Percentiles rank a stretch among this genome's conserved stretches.
These are phyloP conservation scores for Oenanthe javanica DNA, from an alignment of 140 eudicot genomes.

Conservation along the genomic window DNA sequence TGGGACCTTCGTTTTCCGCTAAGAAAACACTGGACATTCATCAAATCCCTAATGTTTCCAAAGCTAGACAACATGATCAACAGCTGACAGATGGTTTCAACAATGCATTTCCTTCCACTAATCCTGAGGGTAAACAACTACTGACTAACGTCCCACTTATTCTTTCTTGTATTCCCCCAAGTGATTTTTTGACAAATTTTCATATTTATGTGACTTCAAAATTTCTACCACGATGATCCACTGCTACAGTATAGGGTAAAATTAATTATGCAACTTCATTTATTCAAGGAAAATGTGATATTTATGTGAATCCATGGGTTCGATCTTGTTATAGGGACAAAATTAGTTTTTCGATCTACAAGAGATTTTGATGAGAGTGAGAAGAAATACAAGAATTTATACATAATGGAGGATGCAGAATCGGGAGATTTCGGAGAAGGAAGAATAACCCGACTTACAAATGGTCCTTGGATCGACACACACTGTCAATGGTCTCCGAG, in stretches of 20 bases:
- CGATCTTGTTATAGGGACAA: neutral
- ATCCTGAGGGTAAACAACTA: neutral
- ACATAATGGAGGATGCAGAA: neutral
- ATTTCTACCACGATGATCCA: too few species aligned
- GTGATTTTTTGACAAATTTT: too few species aligned
- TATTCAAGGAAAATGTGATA: too few species aligned
- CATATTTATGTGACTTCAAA: too few species aligned
- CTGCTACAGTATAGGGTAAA: too few species aligned
- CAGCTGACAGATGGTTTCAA: neutral
- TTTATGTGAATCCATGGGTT: neutral
- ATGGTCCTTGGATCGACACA: neutral
- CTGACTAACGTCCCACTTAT: too few species aligned
- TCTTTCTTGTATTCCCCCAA: too few species aligned
- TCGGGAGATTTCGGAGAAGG: neutral
- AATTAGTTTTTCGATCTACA: neutral
- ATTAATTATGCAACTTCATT: too few species aligned
- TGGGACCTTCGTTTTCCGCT: neutral
- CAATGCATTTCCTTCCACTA: conserved; percentile 11
- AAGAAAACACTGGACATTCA: neutral
- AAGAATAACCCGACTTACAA: neutral
- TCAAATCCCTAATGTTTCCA: neutral
- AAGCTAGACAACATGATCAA: neutral
- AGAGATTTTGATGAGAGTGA: neutral
- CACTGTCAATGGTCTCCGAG: neutral
- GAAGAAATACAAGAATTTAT: neutral